Percentiles rank a stretch among this genome's conserved stretches.
Conservation (phyloP, 2,329 filamentous ascomycete species). For the Nigrospora oryzae region DNA sequence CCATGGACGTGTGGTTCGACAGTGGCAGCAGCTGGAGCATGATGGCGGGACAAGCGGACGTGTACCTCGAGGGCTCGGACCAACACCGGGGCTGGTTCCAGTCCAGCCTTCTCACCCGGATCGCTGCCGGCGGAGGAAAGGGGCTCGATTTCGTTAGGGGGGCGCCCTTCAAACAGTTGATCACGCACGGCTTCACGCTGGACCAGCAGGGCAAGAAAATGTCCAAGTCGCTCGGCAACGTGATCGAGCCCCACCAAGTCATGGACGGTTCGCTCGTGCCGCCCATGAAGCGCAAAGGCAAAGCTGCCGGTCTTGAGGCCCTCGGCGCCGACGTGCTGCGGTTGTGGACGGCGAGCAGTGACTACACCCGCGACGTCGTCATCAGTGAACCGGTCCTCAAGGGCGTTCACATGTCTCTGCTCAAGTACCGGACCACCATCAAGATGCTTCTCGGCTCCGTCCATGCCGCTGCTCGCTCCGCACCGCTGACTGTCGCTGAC, state of each 20-base stretch:
- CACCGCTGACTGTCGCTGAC: slow-evolving; percentile 53
- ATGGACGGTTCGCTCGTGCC: slow-evolving; percentile 76
- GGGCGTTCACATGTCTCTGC: slow-evolving; percentile 64
- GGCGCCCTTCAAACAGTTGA: slow-evolving; percentile 77
- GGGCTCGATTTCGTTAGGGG: slow-evolving; percentile 22
- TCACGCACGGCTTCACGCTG: slow-evolving; percentile 92
- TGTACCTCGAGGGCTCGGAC: slow-evolving; percentile 90
- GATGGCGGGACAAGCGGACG: slow-evolving; percentile 55
- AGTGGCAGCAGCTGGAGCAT: slow-evolving; percentile 89
- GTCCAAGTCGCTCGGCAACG: slow-evolving; percentile 95
- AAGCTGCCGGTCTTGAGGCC: slow-evolving; percentile 51
- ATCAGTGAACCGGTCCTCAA: slow-evolving; percentile 73
- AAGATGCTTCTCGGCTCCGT: slow-evolving; percentile 83
- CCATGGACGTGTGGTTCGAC: slow-evolving; percentile 99
- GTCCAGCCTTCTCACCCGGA: slow-evolving; percentile 81
- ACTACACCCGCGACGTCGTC: slow-evolving; percentile 82
- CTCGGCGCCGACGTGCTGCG: slow-evolving; percentile 82
- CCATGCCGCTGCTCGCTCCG: slow-evolving; percentile 40
- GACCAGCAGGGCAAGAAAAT: slow-evolving; percentile 92
- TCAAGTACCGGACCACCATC: slow-evolving; percentile 83
- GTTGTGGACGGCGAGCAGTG: slow-evolving; percentile 84
- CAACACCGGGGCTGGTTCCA: slow-evolving; percentile 99
- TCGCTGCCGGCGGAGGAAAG: slow-evolving; percentile 50
- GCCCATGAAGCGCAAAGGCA: slow-evolving; percentile 54
- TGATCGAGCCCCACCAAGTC: slow-evolving; percentile 71